phyloP scores from a whole-genome alignment of 1,284 basidiomycete species.

The Mycena citricolor region DNA sequence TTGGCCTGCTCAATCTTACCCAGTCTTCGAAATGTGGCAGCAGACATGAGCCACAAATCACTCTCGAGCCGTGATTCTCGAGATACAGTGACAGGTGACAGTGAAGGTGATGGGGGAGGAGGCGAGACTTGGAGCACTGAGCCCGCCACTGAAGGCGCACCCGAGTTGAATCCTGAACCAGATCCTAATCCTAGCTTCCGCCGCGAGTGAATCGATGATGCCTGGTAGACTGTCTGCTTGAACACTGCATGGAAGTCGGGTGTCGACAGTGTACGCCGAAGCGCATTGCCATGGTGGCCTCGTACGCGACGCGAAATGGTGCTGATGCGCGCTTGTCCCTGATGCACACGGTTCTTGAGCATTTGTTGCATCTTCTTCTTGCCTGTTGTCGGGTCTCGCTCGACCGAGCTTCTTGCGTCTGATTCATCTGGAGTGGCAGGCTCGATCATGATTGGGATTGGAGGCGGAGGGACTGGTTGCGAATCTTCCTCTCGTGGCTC shows the following conservation, averaged over 20 bases:
- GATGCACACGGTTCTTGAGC: slow-evolving; percentile 70
- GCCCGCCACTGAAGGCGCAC: too few relatives aligned
- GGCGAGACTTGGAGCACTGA: slow-evolving; percentile 37
- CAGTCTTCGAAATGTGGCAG: slow-evolving; percentile 88
- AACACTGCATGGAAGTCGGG: slow-evolving; percentile 68
- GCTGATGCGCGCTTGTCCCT: slow-evolving; percentile 68
- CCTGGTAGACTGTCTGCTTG: slow-evolving; percentile 67
- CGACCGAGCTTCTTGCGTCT: slow-evolving; percentile 39
- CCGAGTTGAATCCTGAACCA: too few relatives aligned
- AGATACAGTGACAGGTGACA: slow-evolving; percentile 43
- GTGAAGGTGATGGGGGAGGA: slow-evolving; percentile 43
- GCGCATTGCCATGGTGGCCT: too few relatives aligned
- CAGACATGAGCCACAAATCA: slow-evolving; percentile 90
- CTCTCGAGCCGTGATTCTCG: slow-evolving; percentile 75
- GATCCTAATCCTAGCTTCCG: slow-evolving; percentile 52
- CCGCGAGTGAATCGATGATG: slow-evolving; percentile 85
- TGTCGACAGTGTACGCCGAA: too few relatives aligned
- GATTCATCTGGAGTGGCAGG: slow-evolving; percentile 46
- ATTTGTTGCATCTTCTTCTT: slow-evolving; percentile 73
- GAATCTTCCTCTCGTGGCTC: slow-evolving; percentile 3
- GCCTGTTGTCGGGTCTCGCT: slow-evolving; percentile 43
- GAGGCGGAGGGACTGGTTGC: slow-evolving; percentile 7
- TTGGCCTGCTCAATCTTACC: slow-evolving; percentile 89
- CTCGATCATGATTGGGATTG: slow-evolving; percentile 45
- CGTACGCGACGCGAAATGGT: too few relatives aligned